Evolutionary conservation across 2,329 filamentous ascomycete species (phyloP), one percentile per base, ranked within the genome.

Genomic region (Taxawa tesnikishii): DNA sequence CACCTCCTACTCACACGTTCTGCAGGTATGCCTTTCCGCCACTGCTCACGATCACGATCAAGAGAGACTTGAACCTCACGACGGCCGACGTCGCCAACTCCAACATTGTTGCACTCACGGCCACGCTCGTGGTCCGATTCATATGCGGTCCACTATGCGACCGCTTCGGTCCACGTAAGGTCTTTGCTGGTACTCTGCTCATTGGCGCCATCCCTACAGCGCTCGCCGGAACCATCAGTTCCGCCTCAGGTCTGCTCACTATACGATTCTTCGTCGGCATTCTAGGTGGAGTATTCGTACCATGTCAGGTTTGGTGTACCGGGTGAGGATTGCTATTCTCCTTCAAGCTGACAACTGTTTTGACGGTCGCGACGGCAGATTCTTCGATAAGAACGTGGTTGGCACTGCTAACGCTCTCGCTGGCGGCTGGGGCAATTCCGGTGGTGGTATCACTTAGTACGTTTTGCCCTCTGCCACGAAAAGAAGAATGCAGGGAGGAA

Each of bases 301-400:
- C 80, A 8, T 90, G 83, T 52, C 83, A 88, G 51, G 84, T 90
- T 4, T 92, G 83, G 82, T 79, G 77, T 11, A 92, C 83, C n/a
- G n/a, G n/a, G n/a, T n/a, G n/a, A n/a, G n/a, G n/a, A n/a, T n/a
- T n/a, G n/a, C n/a, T n/a, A n/a, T n/a, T n/a, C n/a, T n/a, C n/a
- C n/a, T n/a, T n/a, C n/a, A n/a, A n/a, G n/a, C n/a, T n/a, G n/a
- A n/a, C n/a, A n/a, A n/a, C n/a, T n/a, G n/a, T n/a, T n/a, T n/a
- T n/a, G n/a, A n/a, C n/a, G n/a, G n/a, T n/a, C n/a, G n/a, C n/a
- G n/a, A n/a, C n/a, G n/a, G n/a, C n/a, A n/a, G n/a, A n/a, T n/a
- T n/a, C n/a, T n/a, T 0, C 51, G 83, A 93, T 58, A 87, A 83
- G 60, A 87, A 83, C 43, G 67, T 92, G 12, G 79, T 92, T 9